Evolutionary conservation across 2,329 filamentous ascomycete genomes (phyloP).

Genomic region (Cytospora leucostoma): DNA sequence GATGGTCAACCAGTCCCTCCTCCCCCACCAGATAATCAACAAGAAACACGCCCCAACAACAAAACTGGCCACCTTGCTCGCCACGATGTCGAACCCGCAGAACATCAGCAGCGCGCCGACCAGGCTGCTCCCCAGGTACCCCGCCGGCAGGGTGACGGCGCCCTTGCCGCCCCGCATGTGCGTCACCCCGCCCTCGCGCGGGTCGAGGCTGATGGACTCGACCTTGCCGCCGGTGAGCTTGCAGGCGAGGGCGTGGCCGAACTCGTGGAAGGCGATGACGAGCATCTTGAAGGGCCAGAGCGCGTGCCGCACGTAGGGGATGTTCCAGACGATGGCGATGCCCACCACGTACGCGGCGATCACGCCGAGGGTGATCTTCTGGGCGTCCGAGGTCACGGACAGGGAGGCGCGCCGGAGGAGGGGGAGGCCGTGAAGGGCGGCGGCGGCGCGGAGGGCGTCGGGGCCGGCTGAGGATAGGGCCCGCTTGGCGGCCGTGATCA

Average conservation of each 20-base stretch:
- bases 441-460: constrained; percentile 18
- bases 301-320: constrained; percentile 73
- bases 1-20: constrained; percentile 76
- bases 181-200: constrained; percentile 76
- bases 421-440: constrained; percentile 35
- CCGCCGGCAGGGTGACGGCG: constrained; percentile 72
- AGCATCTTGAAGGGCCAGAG: constrained; percentile 89
- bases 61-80: constrained; percentile 76
- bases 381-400: constrained; percentile 61
- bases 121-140: constrained; percentile 75
- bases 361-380: constrained; percentile 69
- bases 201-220: constrained; percentile 73
- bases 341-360: constrained; percentile 71
- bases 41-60: constrained; percentile 73
- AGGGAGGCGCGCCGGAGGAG: constrained; percentile 53
- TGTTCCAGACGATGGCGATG: constrained; percentile 77
- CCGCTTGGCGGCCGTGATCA: constrained; percentile 15
- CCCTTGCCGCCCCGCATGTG: constrained; percentile 70
- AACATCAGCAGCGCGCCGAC: constrained; percentile 78
- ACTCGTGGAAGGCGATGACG: constrained; percentile 81
- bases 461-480: constrained; percentile 18
- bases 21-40: constrained; percentile 75
- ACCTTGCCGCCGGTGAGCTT: constrained; percentile 73
- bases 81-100: constrained; percentile 79
- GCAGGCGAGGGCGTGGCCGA: constrained; percentile 73